Evolutionary conservation across 2,329 filamentous ascomycete species (phyloP).

Genomic region (Stagonosporopsis chrysanthemi): DNA sequence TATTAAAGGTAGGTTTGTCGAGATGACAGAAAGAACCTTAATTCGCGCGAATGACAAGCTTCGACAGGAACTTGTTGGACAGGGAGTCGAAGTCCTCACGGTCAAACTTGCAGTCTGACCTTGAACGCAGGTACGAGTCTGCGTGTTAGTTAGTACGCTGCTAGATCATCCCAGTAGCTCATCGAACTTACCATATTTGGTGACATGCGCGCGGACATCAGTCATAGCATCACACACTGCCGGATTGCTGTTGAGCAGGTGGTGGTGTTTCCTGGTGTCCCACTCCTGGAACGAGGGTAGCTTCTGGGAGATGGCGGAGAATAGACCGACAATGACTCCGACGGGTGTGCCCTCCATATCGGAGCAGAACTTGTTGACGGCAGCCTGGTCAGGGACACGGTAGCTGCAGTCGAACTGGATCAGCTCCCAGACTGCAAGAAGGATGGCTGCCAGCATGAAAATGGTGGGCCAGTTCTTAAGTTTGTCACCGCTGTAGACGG

Average conservation of each 20-base stretch:
- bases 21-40: constrained; percentile 51
- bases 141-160: constrained; percentile 53
- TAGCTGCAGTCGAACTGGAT: constrained; percentile 99
- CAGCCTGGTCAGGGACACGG: constrained; percentile 81
- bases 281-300: constrained; percentile 91
- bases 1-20: constrained; percentile 23
- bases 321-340: constrained; percentile 93
- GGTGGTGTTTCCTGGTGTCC: constrained; percentile 90
- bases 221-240: constrained; percentile 96
- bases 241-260: constrained; percentile 86
- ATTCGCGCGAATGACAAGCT: constrained; percentile 94
- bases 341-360: constrained; percentile 98
- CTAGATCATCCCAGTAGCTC: constrained; percentile 11
- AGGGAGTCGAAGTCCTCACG: constrained; percentile 91
- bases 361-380: constrained; percentile 91
- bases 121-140: constrained; percentile 87
- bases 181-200: constrained; percentile 81
- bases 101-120: constrained; percentile 83
- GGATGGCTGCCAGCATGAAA: constrained; percentile 93
- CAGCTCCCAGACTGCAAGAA: constrained; percentile 95
- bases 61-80: constrained; percentile 96
- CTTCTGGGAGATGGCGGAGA: constrained; percentile 98
- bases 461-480: constrained; percentile 99
- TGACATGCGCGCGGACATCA: constrained; percentile 89
- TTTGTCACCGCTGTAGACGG: constrained; percentile 95